Base-by-base conservation (phyloP, 1,139 yeast species). In the Taiozyma sp. region DNA sequence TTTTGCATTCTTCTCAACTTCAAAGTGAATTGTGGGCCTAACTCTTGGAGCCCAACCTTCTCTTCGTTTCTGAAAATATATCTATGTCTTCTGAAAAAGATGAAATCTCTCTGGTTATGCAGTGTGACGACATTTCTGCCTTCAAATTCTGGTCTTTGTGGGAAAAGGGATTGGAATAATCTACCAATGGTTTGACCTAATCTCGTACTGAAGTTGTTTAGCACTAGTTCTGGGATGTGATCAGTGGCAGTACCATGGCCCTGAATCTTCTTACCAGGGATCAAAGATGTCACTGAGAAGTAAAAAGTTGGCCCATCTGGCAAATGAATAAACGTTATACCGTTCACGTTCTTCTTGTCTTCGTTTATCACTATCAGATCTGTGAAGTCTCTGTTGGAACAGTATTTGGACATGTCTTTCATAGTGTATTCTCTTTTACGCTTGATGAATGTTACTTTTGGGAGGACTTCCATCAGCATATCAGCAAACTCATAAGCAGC, bases 261-360 rank as follows among this genome's bases (percentile, higher is more conserved):
- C 22, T 74, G 69, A 52, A 93, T 89, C 57, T 80, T 75, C 60
- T 84, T 80, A n/a, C 89, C 84, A 58, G 87, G 87, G 24, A 81
- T 80, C 48, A 88, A 75, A 7, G 96, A 89, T n/a, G 92, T 75
- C 13, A 93, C 74, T 22, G 93, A 84, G 64, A 93, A 93, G 70
- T 93, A 92, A 65, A 90, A 90, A 0, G 97, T 86, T 36, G 99
- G 99, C 0, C 99, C 99, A 48, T 78, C 88, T 8, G 99, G 99
- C 55, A 93, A 76, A 71, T 92, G 97, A 56, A 93, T 86, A 64
- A 95, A 87, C 1, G 98, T 90, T 54, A 95, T 70, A 4, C 99
- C 99, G 48, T 88, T 92, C 46, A 93, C 96, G 57, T 78, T 79
- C 69, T 93, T 93, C 69, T 91, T 91, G 70, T 90, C 97, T 71